Evolutionary conservation across 805 yeast genomes (phyloP).

Genomic region (Candida koratica): DNA sequence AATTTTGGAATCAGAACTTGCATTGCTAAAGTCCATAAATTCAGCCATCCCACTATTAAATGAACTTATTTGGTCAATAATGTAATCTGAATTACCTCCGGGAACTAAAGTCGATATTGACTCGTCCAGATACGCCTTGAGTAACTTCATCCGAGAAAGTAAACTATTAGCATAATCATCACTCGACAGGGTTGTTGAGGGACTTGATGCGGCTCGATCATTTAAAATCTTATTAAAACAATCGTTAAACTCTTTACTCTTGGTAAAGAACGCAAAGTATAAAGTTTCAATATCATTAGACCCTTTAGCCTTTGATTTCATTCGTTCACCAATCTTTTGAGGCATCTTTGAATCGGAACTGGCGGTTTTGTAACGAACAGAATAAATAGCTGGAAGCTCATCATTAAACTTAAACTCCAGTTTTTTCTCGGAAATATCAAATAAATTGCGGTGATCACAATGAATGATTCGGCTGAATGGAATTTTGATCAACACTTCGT

Average conservation of each 20-base stretch:
- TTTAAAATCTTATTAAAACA: slow-evolving; percentile 32
- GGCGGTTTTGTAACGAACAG: slow-evolving; percentile 3
- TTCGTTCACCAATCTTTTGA: slow-evolving; percentile 11
- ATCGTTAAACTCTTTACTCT: slow-evolving; percentile 41
- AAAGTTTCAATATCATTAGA: slow-evolving; percentile 51
- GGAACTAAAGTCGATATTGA: slow-evolving; percentile 12
- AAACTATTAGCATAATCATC: slow-evolving; percentile 3
- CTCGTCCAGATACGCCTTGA: background rate
- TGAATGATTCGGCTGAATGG: slow-evolving; percentile 69
- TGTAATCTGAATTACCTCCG: slow-evolving; percentile 11
- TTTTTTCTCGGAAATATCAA: slow-evolving; percentile 14
- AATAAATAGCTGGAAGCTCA: slow-evolving; percentile 11
- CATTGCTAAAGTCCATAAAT: background rate
- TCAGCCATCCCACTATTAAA: slow-evolving; percentile 9
- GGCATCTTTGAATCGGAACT: slow-evolving; percentile 4
- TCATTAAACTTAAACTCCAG: slow-evolving; percentile 8
- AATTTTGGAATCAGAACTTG: slow-evolving; percentile 9
- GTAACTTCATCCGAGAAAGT: slow-evolving; percentile 1
- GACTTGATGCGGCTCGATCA: slow-evolving; percentile 7
- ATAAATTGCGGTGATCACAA: slow-evolving; percentile 43
- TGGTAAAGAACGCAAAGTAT: slow-evolving; percentile 61
- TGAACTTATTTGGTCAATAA: slow-evolving; percentile 12
- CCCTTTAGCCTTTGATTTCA: slow-evolving; percentile 2
- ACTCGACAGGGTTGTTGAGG: background rate
- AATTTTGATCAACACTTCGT: slow-evolving; percentile 70